Base-by-base conservation (phyloP, 768 basidiomycete species). In the Auricularia heimuer region DNA sequence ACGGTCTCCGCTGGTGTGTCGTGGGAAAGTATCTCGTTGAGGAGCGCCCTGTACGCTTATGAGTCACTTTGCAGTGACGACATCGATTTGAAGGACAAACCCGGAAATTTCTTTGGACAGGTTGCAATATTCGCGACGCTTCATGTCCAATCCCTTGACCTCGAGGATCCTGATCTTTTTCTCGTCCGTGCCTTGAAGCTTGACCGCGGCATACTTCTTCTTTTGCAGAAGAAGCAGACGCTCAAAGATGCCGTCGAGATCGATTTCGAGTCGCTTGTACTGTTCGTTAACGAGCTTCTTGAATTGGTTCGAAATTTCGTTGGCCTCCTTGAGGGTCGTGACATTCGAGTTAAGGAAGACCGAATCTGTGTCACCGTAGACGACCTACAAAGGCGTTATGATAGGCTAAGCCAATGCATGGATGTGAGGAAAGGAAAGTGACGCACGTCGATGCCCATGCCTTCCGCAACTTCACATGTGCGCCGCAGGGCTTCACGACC, bases 291-390 rank as follows among this genome's bases (percentile, higher is more conserved):
- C 95, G 4, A 88, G 88, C 73, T 93, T 94, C 79, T 98, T 98
- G 82, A 99, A 90, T 45, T 89, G 85, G 3, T 84, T 84, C 2
- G 96, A 94, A 63, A 96, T 97, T 77, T 89, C 90, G 62, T 96
- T 80, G 2, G 97, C 97, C 60, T 96, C 90, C 0, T 87, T 82
- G 33, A 95, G 84, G 54, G 94, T 91, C 0, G 86, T 89, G 35
- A 90, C 92, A 70, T 94, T 93, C 3, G 97, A 94, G 76, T 99
- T 98, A 69, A 99, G 90, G 74, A 99, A 98, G 64, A 99, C 92
- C 0, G 97, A 99, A 74, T 99, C 97, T 0, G 97, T 99, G 72
- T 99, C 97, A 68, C 97, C 97, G 70, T 99, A 99, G 8, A 99
- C 89, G 70, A 99, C 96, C 96, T 99, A 65, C 24, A 29, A 3